phyloP scores from a whole-genome alignment of 1,284 basidiomycete species.

The Puccinia polysora region DNA sequence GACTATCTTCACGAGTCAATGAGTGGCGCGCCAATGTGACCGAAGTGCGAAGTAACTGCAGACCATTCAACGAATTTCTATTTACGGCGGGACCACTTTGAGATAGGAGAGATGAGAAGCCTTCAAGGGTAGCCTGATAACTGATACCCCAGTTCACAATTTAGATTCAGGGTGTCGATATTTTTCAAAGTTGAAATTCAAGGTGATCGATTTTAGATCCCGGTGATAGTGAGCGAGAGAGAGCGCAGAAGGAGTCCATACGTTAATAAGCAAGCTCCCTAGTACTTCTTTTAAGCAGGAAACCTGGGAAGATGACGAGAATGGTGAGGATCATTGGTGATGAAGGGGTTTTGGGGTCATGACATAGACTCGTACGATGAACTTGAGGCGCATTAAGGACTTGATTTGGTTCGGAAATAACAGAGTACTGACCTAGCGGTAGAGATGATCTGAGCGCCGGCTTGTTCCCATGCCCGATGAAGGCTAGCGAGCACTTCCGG shows the following conservation, averaged over 20 bases:
- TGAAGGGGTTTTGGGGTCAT: too few species aligned
- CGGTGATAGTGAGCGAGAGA: too few species aligned
- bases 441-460: slow-evolving; percentile 21
- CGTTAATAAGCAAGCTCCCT: too few species aligned
- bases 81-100: background rate
- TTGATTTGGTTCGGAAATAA: background rate
- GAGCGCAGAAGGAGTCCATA: too few species aligned
- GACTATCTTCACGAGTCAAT: slow-evolving; percentile 5
- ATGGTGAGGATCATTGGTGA: too few species aligned
- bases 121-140: slow-evolving; percentile 27
- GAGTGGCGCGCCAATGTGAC: background rate
- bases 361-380: background rate
- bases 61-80: background rate
- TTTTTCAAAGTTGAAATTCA: background rate
- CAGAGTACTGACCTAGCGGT: slow-evolving; percentile 5
- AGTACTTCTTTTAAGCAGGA: too few species aligned
- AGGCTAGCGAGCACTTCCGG: slow-evolving; percentile 10
- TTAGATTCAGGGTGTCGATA: background rate
- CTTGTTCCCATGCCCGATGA: slow-evolving; percentile 15
- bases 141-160: background rate
- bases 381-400: background rate
- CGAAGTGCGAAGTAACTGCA: slow-evolving; percentile 7
- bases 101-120: slow-evolving; percentile 9
- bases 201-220: background rate
- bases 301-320: too few species aligned